phyloP scores from a whole-genome alignment of 768 basidiomycete species.

The Piloderma croceum region DNA sequence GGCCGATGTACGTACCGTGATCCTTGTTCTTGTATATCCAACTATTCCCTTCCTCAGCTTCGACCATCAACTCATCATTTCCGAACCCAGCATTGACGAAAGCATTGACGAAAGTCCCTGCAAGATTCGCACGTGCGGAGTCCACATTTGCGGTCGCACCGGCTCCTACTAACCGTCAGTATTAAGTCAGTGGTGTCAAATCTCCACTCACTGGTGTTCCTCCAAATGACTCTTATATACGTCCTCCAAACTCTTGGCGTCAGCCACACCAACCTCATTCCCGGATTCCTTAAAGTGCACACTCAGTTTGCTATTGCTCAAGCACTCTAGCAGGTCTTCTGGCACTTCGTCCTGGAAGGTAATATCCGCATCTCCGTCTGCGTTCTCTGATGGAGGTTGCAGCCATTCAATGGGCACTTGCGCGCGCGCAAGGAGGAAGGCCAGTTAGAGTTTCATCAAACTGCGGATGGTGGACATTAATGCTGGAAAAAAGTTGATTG shows the following conservation, averaged over 20 bases:
- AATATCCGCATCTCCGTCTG: conserved; percentile 48
- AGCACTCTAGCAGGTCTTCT: conserved; percentile 78
- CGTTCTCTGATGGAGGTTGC: conserved; percentile 49
- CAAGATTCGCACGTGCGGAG: conserved; percentile 90
- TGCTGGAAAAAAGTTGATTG: too few species aligned
- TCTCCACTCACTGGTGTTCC: conserved; percentile 58
- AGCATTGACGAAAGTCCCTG: conserved; percentile 96
- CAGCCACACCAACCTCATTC: conserved; percentile 85
- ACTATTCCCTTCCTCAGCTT: conserved; percentile 91
- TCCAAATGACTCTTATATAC: conserved; percentile 97
- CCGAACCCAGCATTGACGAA: conserved; percentile 99
- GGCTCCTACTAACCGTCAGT: conserved; percentile 41
- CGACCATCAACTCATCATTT: conserved; percentile 98
- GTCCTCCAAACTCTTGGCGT: conserved; percentile 90
- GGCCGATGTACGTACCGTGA: conserved; percentile 67
- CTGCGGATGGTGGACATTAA: conserved; percentile 41
- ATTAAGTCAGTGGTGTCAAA: conserved; percentile 1
- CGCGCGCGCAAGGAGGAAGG: conserved; percentile 88
- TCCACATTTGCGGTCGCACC: conserved; percentile 74
- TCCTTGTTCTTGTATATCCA: conserved; percentile 99
- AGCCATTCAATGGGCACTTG: conserved; percentile 90
- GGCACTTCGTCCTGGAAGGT: conserved; percentile 65
- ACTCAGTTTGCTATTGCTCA: conserved; percentile 83
- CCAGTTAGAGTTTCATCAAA: conserved; percentile 90
- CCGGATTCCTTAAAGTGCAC: conserved; percentile 85